phyloP scores from a whole-genome alignment of 1,139 yeast genomes.

The Taphrina deformans region DNA sequence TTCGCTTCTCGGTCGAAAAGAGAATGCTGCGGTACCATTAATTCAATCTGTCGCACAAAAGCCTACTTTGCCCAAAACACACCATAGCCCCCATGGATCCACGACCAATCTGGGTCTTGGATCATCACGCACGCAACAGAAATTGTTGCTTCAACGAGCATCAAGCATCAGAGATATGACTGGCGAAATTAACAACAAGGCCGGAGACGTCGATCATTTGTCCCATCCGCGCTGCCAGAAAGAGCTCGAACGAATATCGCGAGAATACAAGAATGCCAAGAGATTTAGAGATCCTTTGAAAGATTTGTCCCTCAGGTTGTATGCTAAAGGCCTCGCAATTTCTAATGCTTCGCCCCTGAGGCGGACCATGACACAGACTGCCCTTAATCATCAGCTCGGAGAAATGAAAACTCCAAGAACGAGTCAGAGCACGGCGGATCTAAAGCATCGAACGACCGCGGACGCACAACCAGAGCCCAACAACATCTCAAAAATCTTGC shows the following conservation, averaged over 20 bases:
- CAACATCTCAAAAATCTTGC: neutral
- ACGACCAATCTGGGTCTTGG: constrained; percentile 25
- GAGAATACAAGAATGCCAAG: constrained; percentile 19
- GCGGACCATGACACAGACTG: constrained; percentile 19
- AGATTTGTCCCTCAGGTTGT: constrained; percentile 5
- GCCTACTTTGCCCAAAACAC: neutral
- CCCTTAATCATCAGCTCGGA: neutral
- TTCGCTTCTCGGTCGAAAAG: neutral
- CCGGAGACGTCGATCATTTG: neutral
- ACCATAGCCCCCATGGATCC: constrained; percentile 16
- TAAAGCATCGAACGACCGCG: neutral
- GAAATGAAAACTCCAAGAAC: neutral
- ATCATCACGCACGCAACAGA: constrained; percentile 30
- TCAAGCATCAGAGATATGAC: constrained; percentile 11
- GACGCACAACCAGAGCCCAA: neutral
- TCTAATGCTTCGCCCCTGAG: neutral
- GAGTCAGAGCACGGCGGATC: constrained; percentile 2
- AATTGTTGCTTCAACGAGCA: constrained; percentile 28
- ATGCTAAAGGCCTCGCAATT: constrained; percentile 1
- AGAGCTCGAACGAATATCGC: constrained; percentile 23
- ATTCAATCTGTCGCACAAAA: neutral
- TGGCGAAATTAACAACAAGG: neutral
- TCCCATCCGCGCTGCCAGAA: constrained; percentile 15
- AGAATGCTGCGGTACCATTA: neutral
- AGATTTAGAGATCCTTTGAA: constrained; percentile 28